These are phyloP conservation scores for Cystobasidiopsis lactophilus DNA, from an alignment of 768 basidiomycete genomes.

Conservation along the genomic window DNA sequence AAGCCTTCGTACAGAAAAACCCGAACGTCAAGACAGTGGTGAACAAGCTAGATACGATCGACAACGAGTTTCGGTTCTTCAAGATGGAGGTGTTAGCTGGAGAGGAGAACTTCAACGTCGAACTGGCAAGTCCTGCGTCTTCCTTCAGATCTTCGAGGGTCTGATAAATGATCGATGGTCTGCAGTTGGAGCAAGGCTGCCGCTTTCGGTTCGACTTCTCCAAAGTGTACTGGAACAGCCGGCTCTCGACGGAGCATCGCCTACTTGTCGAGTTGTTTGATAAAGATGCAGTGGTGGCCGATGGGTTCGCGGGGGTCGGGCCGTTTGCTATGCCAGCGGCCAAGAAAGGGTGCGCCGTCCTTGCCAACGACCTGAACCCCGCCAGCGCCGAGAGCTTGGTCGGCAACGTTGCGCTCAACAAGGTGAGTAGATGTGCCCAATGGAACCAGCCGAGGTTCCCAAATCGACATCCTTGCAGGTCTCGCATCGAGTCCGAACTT, in stretches of 20 bases:
- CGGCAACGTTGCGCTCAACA: slow-evolving; percentile 52
- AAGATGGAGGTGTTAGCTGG: slow-evolving; percentile 93
- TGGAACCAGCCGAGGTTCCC: background rate
- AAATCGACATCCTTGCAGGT: slow-evolving; percentile 33
- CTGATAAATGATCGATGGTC: no score
- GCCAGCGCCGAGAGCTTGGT: slow-evolving; percentile 53
- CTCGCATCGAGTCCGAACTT: slow-evolving; percentile 41
- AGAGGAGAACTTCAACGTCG: slow-evolving; percentile 60
- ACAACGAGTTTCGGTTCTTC: slow-evolving; percentile 72
- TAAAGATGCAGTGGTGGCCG: slow-evolving; percentile 45
- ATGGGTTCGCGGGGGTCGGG: slow-evolving; percentile 92
- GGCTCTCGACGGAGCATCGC: slow-evolving; percentile 73
- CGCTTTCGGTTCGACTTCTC: slow-evolving; percentile 83
- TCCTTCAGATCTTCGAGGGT: background rate
- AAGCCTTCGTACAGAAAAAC: slow-evolving; percentile 47
- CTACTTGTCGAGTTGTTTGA: slow-evolving; percentile 54
- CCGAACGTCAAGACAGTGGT: slow-evolving; percentile 62
- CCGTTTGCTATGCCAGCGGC: slow-evolving; percentile 88
- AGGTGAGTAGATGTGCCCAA: slow-evolving; percentile 30
- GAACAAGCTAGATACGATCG: slow-evolving; percentile 75
- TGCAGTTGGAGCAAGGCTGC: slow-evolving; percentile 70
- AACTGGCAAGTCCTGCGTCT: slow-evolving; percentile 32
- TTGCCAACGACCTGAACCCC: slow-evolving; percentile 90
- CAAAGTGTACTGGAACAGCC: slow-evolving; percentile 94
- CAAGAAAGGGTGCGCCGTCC: slow-evolving; percentile 55